Evolutionary conservation across 352 stramenopile species (phyloP).

Genomic region (Pythium phragmitis): DNA sequence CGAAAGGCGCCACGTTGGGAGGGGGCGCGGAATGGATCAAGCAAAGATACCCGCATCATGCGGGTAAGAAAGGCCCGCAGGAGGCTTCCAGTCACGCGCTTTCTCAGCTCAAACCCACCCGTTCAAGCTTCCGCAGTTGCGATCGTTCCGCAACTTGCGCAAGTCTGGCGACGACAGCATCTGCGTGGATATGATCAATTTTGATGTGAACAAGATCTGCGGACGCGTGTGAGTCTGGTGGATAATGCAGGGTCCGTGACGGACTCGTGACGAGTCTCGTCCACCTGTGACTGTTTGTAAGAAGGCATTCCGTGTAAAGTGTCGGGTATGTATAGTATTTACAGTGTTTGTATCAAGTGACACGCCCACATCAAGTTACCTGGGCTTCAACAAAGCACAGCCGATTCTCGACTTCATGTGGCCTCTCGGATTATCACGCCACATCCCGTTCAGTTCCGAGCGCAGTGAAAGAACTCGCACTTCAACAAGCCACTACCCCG

Average conservation of each 20-base stretch:
- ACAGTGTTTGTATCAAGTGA: no score
- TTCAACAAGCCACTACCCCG: constrained; percentile 1
- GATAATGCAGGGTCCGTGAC: background rate
- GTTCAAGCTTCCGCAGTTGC: background rate
- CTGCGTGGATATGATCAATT: constrained; percentile 2
- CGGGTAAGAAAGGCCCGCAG: no score
- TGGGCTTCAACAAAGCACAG: background rate
- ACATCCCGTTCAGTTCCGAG: constrained; percentile 9
- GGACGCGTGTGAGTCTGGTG: background rate
- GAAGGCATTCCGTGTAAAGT: no score
- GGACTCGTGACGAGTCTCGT: background rate
- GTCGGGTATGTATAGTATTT: no score
- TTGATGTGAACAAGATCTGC: background rate
- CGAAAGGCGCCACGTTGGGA: no score
- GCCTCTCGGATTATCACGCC: constrained; percentile 3
- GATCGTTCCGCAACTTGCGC: background rate
- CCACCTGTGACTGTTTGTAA: background rate
- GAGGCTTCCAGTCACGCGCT: no score
- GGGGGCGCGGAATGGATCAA: no score
- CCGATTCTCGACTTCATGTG: constrained; percentile 1
- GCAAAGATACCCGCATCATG: no score
- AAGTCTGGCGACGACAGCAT: background rate
- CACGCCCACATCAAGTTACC: background rate
- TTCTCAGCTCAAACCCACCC: background rate
- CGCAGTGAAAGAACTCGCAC: background rate